Base-by-base conservation (phyloP, 2,329 filamentous ascomycete species). In the Pseudopyrenochaeta lycopersici region DNA sequence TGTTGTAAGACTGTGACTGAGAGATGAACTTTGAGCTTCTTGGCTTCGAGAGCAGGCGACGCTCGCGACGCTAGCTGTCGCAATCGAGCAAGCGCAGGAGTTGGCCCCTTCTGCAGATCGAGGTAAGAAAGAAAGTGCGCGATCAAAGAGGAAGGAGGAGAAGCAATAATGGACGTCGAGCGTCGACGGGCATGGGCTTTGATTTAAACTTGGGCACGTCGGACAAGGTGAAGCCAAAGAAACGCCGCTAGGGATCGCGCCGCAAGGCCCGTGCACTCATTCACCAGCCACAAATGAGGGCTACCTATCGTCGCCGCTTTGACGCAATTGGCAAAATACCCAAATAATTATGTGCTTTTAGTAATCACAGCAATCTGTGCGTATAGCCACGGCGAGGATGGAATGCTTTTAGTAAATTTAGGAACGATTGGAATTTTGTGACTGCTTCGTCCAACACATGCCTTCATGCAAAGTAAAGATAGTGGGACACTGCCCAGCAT, bases 151-250 rank as follows among this genome's bases (percentile, higher is more conserved):
- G 33, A 23, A 11, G 27, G 38, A 40, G 32, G 46, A 47, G 32
- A 33, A n/a, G 15, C 30, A 12, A 31, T 32, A 52, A 44, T 41
- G 35, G 44, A 48, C 50, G 58, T 23, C 52, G 48, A 52, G 49
- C 43, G 55, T 58, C 44, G 53, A 57, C 29, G 55, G 58, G 46
- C 46, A 46, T 44, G 38, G 56, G 54, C 59, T 64, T 67, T 67
- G 64, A 63, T 63, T 49, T 46, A 50, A 47, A 43, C 38, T 46
- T 60, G 45, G 31, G 52, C 49, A 44, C 47, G 41, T 57, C 21
- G 52, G 53, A 51, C 60, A 52, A 61, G 51, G 61, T 63, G 54
- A 53, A 58, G 52, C 54, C 43, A 60, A 55, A 60, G 54, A 57
- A 60, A 55, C 35, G 54, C 60, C 65, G 65, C 62, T 64, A 66